These are phyloP conservation scores for Tetradesmus lagerheimii DNA, from an alignment of 139 green algal species.

Conservation along the genomic window DNA sequence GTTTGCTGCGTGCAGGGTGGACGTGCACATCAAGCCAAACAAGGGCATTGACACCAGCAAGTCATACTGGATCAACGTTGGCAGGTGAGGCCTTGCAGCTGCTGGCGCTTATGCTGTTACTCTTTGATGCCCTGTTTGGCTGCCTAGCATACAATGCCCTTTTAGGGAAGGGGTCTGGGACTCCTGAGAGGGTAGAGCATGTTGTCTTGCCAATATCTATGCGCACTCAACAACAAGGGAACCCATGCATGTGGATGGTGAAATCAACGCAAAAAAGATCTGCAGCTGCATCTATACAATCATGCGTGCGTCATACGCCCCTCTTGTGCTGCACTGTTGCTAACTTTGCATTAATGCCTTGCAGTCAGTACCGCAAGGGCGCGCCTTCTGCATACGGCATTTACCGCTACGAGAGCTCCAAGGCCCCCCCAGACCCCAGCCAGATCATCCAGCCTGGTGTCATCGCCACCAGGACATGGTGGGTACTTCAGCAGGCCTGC, in stretches of 20 bases:
- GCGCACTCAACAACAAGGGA: no score
- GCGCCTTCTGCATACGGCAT: constrained; percentile 59
- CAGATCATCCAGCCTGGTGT: background rate
- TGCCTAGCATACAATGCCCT: no score
- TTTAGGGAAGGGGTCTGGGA: no score
- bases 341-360: no score
- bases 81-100: background rate
- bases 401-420: constrained; percentile 53
- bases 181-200: no score
- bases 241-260: no score
- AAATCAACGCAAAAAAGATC: no score
- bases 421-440: background rate
- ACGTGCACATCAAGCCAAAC: constrained; percentile 66
- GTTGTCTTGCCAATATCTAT: no score
- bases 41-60: background rate
- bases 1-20: constrained; percentile 51
- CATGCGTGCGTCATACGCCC: background rate
- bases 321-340: background rate
- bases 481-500: background rate
- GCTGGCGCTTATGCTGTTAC: no score
- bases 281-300: no score
- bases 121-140: no score
- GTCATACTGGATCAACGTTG: constrained; percentile 70
- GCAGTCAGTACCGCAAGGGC: constrained; percentile 54
- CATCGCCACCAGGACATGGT: constrained; percentile 32